A percentile compares a stretch with the other conserved stretches of the same genome.
Evolutionary conservation across 2,329 filamentous ascomycete species (phyloP).

Genomic region (Phoma sp.): DNA sequence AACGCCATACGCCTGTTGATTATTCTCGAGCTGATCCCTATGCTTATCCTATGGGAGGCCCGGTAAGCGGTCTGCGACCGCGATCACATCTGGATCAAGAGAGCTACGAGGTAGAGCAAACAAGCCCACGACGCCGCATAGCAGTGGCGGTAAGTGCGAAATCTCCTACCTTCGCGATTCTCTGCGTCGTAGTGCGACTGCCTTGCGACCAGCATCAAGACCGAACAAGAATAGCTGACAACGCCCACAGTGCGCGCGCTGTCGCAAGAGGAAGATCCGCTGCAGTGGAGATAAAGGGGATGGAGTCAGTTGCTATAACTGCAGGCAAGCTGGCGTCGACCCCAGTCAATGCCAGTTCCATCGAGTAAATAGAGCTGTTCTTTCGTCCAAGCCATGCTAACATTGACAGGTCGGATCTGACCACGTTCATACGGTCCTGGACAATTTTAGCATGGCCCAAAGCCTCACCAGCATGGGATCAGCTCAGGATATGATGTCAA

Average conservation of each 20-base stretch:
- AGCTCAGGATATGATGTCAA: slow-evolving; percentile 29
- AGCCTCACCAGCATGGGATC: slow-evolving; percentile 26
- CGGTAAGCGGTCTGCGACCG: slow-evolving; percentile 23
- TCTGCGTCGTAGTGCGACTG: not conserved
- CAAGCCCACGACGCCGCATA: slow-evolving; percentile 57
- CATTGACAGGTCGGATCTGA: slow-evolving; percentile 41
- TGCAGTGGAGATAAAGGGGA: slow-evolving; percentile 85
- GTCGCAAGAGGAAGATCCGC: slow-evolving; percentile 91
- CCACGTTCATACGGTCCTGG: slow-evolving; percentile 32
- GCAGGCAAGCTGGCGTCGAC: slow-evolving; percentile 73
- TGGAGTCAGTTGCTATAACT: slow-evolving; percentile 82
- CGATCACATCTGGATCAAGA: slow-evolving; percentile 20
- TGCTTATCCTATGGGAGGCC: slow-evolving; percentile 32
- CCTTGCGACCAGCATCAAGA: too few relatives aligned
- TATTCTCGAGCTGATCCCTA: slow-evolving; percentile 32
- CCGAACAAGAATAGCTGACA: slow-evolving; percentile 1
- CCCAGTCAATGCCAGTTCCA: slow-evolving; percentile 74
- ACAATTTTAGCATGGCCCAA: slow-evolving; percentile 24
- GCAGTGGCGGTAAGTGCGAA: slow-evolving; percentile 47
- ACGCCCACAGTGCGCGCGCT: slow-evolving; percentile 75
- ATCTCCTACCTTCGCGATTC: not conserved
- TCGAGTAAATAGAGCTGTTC: slow-evolving; percentile 61
- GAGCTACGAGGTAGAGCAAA: slow-evolving; percentile 38
- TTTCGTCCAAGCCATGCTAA: slow-evolving; percentile 15
- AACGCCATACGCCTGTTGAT: slow-evolving; percentile 33